Percentiles rank a stretch among this genome's conserved stretches.
Conservation (phyloP, 495 filamentous ascomycete genomes). For the Articulospora tetracladia region DNA sequence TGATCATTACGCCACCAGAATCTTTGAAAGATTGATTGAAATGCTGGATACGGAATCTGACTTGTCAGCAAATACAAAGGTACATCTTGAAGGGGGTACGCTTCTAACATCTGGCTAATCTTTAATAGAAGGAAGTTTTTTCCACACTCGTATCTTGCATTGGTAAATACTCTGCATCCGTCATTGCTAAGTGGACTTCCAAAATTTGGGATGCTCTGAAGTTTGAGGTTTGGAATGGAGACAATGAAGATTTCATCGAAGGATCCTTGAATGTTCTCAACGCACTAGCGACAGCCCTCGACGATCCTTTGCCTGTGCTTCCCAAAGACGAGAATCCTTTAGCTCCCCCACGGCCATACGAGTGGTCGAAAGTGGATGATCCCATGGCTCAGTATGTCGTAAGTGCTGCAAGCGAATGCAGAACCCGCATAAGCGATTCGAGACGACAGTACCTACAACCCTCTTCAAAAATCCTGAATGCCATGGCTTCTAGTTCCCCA, state of each 20-base stretch:
- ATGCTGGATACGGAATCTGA: constrained; percentile 43
- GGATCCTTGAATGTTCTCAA: constrained; percentile 42
- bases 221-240: constrained; percentile 54
- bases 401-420: constrained; percentile 11
- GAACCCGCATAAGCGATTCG: constrained; percentile 12
- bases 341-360: background rate
- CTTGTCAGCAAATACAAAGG: constrained; percentile 41
- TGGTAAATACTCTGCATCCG: constrained; percentile 33
- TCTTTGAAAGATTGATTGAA: constrained; percentile 42
- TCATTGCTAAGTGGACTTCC: constrained; percentile 35
- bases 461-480: constrained; percentile 33
- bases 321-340: background rate
- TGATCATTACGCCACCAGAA: constrained; percentile 30
- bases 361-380: background rate
- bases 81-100: constrained; percentile 15
- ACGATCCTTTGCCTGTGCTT: background rate
- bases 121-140: constrained; percentile 41
- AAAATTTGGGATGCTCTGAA: constrained; percentile 52
- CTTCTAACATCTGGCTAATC: constrained; percentile 8
- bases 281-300: constrained; percentile 30
- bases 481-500: constrained; percentile 30
- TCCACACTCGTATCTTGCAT: constrained; percentile 44
- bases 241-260: constrained; percentile 45
- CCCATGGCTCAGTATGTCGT: background rate
- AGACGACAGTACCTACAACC: constrained; percentile 4